phyloP scores from a whole-genome alignment of 768 basidiomycete species.

The Lactarius hatsudake region DNA sequence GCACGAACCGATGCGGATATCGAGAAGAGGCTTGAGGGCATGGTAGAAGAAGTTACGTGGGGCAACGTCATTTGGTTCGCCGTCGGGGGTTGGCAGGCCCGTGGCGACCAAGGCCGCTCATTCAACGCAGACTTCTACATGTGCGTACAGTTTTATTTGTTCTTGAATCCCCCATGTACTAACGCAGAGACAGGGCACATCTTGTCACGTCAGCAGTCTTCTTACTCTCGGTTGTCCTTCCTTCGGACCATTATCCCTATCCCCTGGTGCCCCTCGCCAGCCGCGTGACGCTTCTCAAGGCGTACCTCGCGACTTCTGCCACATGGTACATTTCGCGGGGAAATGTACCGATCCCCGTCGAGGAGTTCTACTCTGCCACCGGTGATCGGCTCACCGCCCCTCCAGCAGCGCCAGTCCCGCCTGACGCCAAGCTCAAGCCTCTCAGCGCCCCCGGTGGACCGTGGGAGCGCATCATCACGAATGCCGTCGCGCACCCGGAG shows the following conservation, averaged over 20 bases:
- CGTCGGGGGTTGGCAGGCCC: slow-evolving; percentile 48
- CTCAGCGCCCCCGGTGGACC: slow-evolving; percentile 31
- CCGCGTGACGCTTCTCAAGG: slow-evolving; percentile 52
- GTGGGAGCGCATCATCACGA: slow-evolving; percentile 57
- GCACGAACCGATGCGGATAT: slow-evolving; percentile 21
- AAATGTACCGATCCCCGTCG: slow-evolving; percentile 48
- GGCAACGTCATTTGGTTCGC: slow-evolving; percentile 53
- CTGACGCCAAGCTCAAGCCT: slow-evolving; percentile 5
- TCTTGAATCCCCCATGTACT: slow-evolving; percentile 9
- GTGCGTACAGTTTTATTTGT: slow-evolving; percentile 39
- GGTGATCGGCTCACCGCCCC: slow-evolving; percentile 28
- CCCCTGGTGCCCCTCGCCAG: slow-evolving; percentile 38
- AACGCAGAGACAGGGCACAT: slow-evolving; percentile 48
- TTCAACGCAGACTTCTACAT: slow-evolving; percentile 61
- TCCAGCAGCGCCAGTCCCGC: slow-evolving; percentile 30
- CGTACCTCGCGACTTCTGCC: slow-evolving; percentile 53
- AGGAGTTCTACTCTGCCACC: slow-evolving; percentile 43
- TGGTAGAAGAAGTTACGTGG: slow-evolving; percentile 65
- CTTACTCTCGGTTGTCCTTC: slow-evolving; percentile 49
- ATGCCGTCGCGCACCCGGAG: slow-evolving; percentile 54
- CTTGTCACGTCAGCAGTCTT: slow-evolving; percentile 65
- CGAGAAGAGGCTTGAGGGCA: slow-evolving; percentile 43
- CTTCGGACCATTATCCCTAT: slow-evolving; percentile 25
- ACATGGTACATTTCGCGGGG: slow-evolving; percentile 58
- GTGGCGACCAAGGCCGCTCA: slow-evolving; percentile 28